These are phyloP conservation scores for Pulveroboletus sp. DNA, from an alignment of 768 basidiomycete species.

Conservation along the genomic window DNA sequence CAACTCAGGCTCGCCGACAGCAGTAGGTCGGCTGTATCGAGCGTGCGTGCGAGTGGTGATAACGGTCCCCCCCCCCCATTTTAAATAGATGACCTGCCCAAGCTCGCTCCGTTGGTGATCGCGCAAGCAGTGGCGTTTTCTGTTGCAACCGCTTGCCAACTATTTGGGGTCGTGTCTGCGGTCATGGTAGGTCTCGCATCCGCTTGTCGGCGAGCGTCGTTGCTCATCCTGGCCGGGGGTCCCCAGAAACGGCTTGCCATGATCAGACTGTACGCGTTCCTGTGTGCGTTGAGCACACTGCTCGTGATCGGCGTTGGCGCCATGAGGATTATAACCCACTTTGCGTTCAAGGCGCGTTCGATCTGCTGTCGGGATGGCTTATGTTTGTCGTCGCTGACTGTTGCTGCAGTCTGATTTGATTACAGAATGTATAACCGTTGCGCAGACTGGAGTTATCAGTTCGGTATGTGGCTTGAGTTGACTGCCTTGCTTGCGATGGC, in stretches of 20 bases:
- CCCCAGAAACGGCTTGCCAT: constrained; percentile 49
- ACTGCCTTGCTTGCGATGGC: not conserved
- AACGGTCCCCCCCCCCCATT: constrained; percentile 6
- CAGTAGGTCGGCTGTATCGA: constrained; percentile 36
- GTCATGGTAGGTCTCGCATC: constrained; percentile 38
- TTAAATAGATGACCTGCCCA: constrained; percentile 34
- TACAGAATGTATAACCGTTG: constrained; percentile 44
- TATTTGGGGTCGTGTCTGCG: constrained; percentile 51
- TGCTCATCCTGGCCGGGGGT: not conserved
- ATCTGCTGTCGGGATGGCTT: not conserved
- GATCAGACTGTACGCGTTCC: constrained; percentile 52
- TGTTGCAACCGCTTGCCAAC: constrained; percentile 45
- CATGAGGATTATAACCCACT: constrained; percentile 58
- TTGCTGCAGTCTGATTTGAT: constrained; percentile 51
- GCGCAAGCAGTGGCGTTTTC: constrained; percentile 58
- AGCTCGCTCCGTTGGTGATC: constrained; percentile 51
- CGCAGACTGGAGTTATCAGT: constrained; percentile 29
- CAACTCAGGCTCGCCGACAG: constrained; percentile 43
- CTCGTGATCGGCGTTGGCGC: constrained; percentile 49
- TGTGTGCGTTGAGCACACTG: constrained; percentile 44
- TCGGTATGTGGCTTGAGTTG: constrained; percentile 26
- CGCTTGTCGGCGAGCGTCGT: not conserved
- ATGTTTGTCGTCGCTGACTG: not conserved
- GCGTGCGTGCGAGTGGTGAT: not conserved
- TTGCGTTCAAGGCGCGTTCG: constrained; percentile 54